Evolutionary conservation across 306 rosid genomes (phyloP), one percentile per base, ranked within the genome.

Genomic region (Inga laurina): DNA sequence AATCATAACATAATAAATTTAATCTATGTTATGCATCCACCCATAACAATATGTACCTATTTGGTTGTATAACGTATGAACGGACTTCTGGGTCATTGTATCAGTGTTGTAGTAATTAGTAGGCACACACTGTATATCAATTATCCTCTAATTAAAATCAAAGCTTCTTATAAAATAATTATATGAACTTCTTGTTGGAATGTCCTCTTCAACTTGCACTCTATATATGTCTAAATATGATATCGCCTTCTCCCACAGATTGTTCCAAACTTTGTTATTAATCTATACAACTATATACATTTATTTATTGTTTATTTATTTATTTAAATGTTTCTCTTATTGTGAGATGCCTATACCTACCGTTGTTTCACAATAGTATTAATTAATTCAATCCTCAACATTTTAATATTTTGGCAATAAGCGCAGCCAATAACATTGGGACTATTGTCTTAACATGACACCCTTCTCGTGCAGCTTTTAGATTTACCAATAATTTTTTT

Each of bases 201-300:
- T 84, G 87, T 84, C 88, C 43, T 61, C 79, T 75, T 88, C 87
- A 84, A 89, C 82, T 89, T 74, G 85, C 82, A 72, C 87, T 77
- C 45, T 72, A 15, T 18, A 15, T 12, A 70, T 65, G 64, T 81
- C 82, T 80, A 73, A 82, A 79, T 67, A 18, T 82, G 84, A 82
- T 82, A 34, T 82, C 65, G 64, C 62, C 57, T 68, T 49, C 66
- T 83, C 27, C 44, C 11, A 41, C 45, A 83, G 49, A 68, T n/a
- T 81, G 81, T 57, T 73, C 76, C 32, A 24, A 57, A 39, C 62
- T 19, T 65, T 76, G 67, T 35, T 59, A 22, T 22, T 59, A 22
- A 59, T 59, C 5, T 59, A 59, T 22, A 59, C 66, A 57, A 19
- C 12, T 19, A 57, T 57, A 57, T 21, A 21, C 27, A 14, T 48